phyloP scores from a whole-genome alignment of 164 flowering plant species.

The Tetrastigma voinierianum region DNA sequence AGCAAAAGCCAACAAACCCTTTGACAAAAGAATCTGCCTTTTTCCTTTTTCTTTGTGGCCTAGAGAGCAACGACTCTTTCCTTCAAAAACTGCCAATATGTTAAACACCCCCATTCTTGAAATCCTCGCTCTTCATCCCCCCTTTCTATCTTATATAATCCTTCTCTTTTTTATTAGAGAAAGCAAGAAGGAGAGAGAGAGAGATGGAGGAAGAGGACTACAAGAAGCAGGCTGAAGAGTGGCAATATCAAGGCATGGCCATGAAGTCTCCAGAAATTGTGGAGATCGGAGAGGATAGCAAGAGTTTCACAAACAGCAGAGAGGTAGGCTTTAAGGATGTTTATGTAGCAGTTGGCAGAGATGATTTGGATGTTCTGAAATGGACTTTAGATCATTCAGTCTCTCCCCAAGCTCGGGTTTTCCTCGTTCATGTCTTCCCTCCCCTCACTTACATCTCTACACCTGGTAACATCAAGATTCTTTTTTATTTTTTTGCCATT shows the following conservation, averaged over 20 bases:
- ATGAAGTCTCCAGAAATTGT: conserved; percentile 48
- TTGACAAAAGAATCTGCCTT: conserved; percentile 38
- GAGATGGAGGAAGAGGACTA: not conserved
- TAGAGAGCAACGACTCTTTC: conserved; percentile 31
- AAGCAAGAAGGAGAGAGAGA: conserved; percentile 1
- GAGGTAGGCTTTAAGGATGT: conserved; percentile 37
- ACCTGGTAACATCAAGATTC: conserved; percentile 48
- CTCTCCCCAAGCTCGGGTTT: conserved; percentile 45
- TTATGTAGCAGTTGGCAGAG: conserved; percentile 78
- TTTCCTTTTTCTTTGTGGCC: conserved; percentile 22
- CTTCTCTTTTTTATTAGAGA: conserved; percentile 1
- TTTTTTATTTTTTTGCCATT: not conserved
- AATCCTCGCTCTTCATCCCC: conserved; percentile 17
- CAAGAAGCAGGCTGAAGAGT: not conserved
- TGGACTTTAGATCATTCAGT: conserved; percentile 71
- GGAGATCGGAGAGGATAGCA: conserved; percentile 58
- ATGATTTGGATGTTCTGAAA: conserved; percentile 61
- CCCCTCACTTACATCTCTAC: conserved; percentile 59
- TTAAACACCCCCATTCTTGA: conserved; percentile 17
- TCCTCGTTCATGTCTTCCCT: conserved; percentile 75
- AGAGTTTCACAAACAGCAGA: conserved; percentile 19
- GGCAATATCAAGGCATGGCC: too few species aligned
- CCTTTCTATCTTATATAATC: conserved; percentile 9
- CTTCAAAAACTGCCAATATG: conserved; percentile 21
- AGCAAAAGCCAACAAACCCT: conserved; percentile 16